phyloP scores from a whole-genome alignment of 1,139 yeast species.

The Pichia sp. region DNA sequence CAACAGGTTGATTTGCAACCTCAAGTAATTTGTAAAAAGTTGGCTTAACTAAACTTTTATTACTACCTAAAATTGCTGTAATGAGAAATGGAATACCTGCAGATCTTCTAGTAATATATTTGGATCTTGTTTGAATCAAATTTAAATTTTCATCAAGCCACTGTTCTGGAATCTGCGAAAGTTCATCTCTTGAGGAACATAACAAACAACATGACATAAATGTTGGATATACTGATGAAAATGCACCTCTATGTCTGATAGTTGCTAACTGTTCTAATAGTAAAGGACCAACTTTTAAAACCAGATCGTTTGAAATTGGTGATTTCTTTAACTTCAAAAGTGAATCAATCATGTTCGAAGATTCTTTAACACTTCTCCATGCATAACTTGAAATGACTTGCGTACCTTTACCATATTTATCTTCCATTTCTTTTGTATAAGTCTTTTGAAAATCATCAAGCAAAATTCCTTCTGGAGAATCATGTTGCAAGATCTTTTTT shows the following conservation, averaged over 20 bases:
- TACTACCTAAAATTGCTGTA: slow-evolving; percentile 64
- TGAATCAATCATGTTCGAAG: slow-evolving; percentile 48
- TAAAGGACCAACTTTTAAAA: slow-evolving; percentile 41
- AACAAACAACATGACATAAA: slow-evolving; percentile 56
- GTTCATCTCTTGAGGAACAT: slow-evolving; percentile 32
- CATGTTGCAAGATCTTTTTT: slow-evolving; percentile 53
- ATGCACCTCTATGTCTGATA: slow-evolving; percentile 86
- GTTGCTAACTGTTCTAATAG: slow-evolving; percentile 61
- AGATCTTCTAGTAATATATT: slow-evolving; percentile 76
- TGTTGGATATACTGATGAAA: slow-evolving; percentile 79
- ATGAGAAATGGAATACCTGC: slow-evolving; percentile 84
- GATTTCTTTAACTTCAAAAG: slow-evolving; percentile 31
- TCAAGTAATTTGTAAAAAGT: slow-evolving; percentile 48
- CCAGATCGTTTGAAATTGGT: slow-evolving; percentile 23
- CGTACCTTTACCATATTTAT: slow-evolving; percentile 45
- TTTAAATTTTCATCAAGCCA: slow-evolving; percentile 56
- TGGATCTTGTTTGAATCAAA: slow-evolving; percentile 51
- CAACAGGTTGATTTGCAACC: slow-evolving; percentile 49
- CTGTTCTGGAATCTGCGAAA: slow-evolving; percentile 34
- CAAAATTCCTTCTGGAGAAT: slow-evolving; percentile 59
- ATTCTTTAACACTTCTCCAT: slow-evolving; percentile 83
- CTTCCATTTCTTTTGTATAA: slow-evolving; percentile 32
- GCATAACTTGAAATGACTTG: slow-evolving; percentile 65
- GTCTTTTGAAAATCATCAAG: slow-evolving; percentile 38
- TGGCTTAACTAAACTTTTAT: slow-evolving; percentile 36